phyloP scores from a whole-genome alignment of 345 rosid species.

The Hirschfeldia incana region DNA sequence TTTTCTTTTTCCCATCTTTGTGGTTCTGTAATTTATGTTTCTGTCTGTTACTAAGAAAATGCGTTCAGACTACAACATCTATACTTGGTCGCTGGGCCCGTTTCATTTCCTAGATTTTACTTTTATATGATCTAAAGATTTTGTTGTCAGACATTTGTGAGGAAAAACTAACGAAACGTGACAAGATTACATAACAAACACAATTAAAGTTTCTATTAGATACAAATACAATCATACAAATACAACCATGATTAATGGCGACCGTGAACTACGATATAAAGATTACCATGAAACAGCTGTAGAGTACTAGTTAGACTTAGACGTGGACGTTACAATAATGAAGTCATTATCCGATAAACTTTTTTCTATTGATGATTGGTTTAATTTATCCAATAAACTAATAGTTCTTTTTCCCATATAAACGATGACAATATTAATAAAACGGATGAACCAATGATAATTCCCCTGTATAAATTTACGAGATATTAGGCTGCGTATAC shows the following conservation, averaged over 20 bases:
- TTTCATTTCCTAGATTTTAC: not conserved
- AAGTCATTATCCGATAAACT: not conserved
- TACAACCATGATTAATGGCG: not conserved
- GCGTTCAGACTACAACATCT: not conserved
- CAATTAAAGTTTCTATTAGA: not conserved
- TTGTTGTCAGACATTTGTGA: not conserved
- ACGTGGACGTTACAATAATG: not conserved
- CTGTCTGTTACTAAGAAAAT: not conserved
- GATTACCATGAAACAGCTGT: not conserved
- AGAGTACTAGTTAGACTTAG: not conserved
- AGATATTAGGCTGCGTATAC: too few species aligned
- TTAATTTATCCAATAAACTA: too few species aligned
- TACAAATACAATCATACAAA: not conserved
- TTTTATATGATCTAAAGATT: not conserved
- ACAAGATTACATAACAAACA: not conserved
- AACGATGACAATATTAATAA: not conserved
- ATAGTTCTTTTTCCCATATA: not conserved
- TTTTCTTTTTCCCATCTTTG: not conserved
- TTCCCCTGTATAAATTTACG: not conserved
- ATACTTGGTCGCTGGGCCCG: not conserved
- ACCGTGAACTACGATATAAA: not conserved
- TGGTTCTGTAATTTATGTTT: not conserved
- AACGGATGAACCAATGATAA: not conserved
- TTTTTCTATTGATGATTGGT: too few species aligned
- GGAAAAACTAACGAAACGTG: not conserved